phyloP scores from a whole-genome alignment of 2,329 filamentous ascomycete species.

The Apiospora rasikravindrae region DNA sequence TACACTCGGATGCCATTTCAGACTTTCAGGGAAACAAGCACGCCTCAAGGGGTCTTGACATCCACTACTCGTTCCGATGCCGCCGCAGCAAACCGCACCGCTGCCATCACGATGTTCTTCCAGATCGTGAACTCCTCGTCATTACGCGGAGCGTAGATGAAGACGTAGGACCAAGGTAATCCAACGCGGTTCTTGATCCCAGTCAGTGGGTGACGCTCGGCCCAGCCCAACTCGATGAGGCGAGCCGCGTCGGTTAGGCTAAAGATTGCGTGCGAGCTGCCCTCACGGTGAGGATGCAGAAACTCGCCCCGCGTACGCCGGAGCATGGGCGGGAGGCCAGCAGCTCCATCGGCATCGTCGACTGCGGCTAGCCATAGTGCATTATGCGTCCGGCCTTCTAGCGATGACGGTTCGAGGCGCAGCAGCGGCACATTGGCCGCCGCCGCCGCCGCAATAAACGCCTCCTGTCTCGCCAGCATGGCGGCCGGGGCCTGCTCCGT shows the following conservation, averaged over 20 bases:
- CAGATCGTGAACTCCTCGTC: conserved; percentile 42
- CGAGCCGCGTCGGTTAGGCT: conserved; percentile 44
- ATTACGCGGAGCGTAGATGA: conserved; percentile 48
- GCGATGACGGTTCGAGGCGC: conserved; percentile 32
- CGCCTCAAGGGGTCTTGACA: not conserved
- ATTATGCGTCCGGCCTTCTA: conserved; percentile 39
- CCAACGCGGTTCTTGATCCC: conserved; percentile 29
- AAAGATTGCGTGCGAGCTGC: conserved; percentile 45
- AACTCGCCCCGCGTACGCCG: conserved; percentile 38
- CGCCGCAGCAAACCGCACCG: conserved; percentile 29
- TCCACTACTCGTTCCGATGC: conserved; percentile 21
- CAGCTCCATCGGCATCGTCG: not conserved
- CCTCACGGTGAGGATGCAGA: conserved; percentile 46
- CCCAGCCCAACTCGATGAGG: conserved; percentile 45
- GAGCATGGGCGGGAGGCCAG: conserved; percentile 23
- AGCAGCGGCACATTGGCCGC: conserved; percentile 37
- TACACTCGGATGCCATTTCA: not conserved
- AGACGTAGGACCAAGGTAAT: conserved; percentile 43
- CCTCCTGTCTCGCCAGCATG: conserved; percentile 30
- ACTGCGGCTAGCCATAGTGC: conserved; percentile 35
- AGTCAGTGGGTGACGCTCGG: conserved; percentile 44
- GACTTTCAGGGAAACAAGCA: not conserved
- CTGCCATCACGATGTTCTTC: conserved; percentile 31
- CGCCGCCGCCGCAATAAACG: conserved; percentile 32
- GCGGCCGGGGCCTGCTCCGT: conserved; percentile 29